Base-by-base conservation (phyloP, 2,329 filamentous ascomycete genomes). In the Colletotrichum graminicola region DNA sequence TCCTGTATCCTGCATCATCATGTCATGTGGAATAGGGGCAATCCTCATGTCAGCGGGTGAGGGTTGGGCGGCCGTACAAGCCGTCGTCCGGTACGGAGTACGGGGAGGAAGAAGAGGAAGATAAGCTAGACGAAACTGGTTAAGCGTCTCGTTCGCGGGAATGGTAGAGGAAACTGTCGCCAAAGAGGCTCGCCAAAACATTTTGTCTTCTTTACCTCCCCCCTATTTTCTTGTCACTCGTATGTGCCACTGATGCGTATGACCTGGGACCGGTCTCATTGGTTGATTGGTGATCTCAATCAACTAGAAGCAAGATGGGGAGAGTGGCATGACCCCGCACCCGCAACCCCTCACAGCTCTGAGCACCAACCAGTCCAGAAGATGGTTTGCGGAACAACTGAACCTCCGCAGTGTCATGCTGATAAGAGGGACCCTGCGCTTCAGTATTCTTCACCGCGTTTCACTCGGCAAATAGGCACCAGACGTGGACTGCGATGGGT, bases 401-500 rank as follows among this genome's bases (percentile, higher is more conserved):
- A 47, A 49, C 43, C 43, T 47, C 43, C 8, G 10, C 11, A 16
- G 29, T 6, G 12, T 49, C 21, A 49, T 49, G 45, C 57, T 8
- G 57, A 49, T 10, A 34, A 29, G 14, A 29, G 14, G 23, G 23
- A 41, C 7, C 23, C 18, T 12, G 34, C 18, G n/a, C 34, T 26
- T 59, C 23, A 43, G 36, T 41, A 3, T 52, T 32, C 12, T 8
- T 26, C 23, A 54, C 29, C 16, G 2, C 5, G 4, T 7, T 29
- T 55, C 29, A n/a, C 29, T 55, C 1, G 32, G 21, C 18, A 29
- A n/a, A 12, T 18, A 8, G 7, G 29, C 32, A 57, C 23, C 11
- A 62, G 36, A 29, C 23, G 8, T 43, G 49, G 43, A 32, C 52
- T 62, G n/a, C 56, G 63, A 67, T 71, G 68, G 64, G 64, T 62